Base-by-base conservation (phyloP, 495 filamentous ascomycete species). In the Xylaria longipes region DNA sequence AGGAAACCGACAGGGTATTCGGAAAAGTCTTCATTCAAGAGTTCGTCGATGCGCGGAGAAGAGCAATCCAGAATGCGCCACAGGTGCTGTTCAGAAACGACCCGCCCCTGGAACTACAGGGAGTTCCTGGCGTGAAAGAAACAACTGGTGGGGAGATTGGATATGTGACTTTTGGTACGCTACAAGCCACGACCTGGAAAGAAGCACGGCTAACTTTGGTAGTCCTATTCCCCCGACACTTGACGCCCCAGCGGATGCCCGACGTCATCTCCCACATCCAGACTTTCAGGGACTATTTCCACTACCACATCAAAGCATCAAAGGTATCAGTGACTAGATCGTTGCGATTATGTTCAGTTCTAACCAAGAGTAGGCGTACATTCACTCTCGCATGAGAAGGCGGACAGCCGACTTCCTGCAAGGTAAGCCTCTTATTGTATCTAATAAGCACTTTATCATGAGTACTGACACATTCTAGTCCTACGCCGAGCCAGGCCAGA, bases 221-320 rank as follows among this genome's bases (percentile, higher is more conserved):
- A 98, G 96, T 99, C 57, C 88, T 99, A 48, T 99, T 98, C 86
- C 96, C 96, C 33, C 89, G 96, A 71, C 96, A 99, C 80, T 85
- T 99, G 69, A 97, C 94, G 5, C 89, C 88, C 3, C 94, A 97
- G 81, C 89, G 93, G 76, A 90, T 96, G 82, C 91, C 93, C 58
- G 95, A 98, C 70, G 95, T 93, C 79, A 98, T 99, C 75, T 97
- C 94, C 46, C 96, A 99, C 77, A 97, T 99, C 75, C 97, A 99
- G 83, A 99, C 95, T 22, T 99, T 99, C 92, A 93, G 96, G 70
- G 97, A 98, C 77, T 98, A 99, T 81, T 99, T 99, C 87, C 96
- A 99, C 81, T 99, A 99, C 81, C 96, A 99, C 82, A 99, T 99
- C 85, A 99, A 99, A 83, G 96, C 96, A 35, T 97, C 95, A 58